Evolutionary conservation across 2,329 filamentous ascomycete genomes (phyloP), one percentile per base, ranked within the genome.

Genomic region (Diplodia sapinea): DNA sequence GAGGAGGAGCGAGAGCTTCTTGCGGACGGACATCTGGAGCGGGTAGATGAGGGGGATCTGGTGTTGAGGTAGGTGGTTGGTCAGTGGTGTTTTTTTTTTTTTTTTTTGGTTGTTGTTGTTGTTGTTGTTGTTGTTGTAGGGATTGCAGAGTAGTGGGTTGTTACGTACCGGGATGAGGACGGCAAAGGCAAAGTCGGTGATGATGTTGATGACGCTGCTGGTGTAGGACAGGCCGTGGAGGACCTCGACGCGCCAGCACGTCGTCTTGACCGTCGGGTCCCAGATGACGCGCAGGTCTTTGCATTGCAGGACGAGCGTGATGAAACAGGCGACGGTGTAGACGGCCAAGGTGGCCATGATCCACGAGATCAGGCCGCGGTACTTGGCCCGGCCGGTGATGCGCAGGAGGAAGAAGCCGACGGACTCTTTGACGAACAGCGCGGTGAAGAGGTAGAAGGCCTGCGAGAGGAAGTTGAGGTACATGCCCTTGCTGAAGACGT

Each of bases 231-330:
- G 73, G 0, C 72, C 75, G 36, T 81, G 75, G 5, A 85, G 73
- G 0, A 79, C 82, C 1, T 61, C 56, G 6, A 72, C 68, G 0
- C 74, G 67, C 79, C 82, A 86, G 69, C 84, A 86, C 1, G 74
- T 78, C 0, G 78, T 74, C 11, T 77, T 72, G 1, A 81, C 74
- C 0, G 71, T 72, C 0, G 49, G 54, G 69, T 86, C 82, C 83
- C 83, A 86, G 33, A 80, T 76, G 0, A 81, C 69, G 6, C 79
- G 76, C 1, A 85, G 73, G 51, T 85, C 78, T 6, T 77, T 79
- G 59, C 84, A 86, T 68, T 86, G 83, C 1, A 85, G 72, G 1
- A 85, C 67, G 1, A 85, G 69, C 0, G 83, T 85, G 74, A 84
- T 76, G 66, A 81, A 79, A 70, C 82, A 83, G 4, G 78, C 78